Evolutionary conservation across 2,329 filamentous ascomycete genomes (phyloP), one percentile per base, ranked within the genome.

Genomic region (Exophiala alcalophila): DNA sequence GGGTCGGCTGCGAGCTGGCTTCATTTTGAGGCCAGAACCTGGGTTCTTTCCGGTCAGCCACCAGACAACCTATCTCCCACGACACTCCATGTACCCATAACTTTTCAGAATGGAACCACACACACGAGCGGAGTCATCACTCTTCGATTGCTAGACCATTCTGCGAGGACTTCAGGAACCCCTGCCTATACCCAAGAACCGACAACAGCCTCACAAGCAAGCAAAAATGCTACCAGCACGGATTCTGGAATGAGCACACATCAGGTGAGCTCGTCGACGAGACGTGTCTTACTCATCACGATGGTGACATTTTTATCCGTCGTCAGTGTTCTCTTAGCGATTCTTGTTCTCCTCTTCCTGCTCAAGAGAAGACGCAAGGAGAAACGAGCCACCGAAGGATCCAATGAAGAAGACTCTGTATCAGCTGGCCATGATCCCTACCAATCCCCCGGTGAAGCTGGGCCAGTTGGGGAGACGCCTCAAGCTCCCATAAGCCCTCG

Each of bases 1-100:
- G 37, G 18, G 16, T 25, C 34, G 14, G 27, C 36, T 18, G 9
- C 43, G 4, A 18, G 12, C 18, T 54, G 52, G 52, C 43, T 52
- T 26, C 24, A 34, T 7, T 46, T 47, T 28, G 32, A 52, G 24
- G 7, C 31, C 21, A 20, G 21, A 11, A 43, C 12, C 14, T 34
- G 37, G 40, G 29, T 31, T 14, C 28, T 51, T 24, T 46, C 39
- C 19, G 50, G 48, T 2, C 8, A 23, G 8, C 27, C 41, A 18
- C 50, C 49, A 3, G 7, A 18, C 12, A 19, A 32, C 34, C 32
- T 38, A 14, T 11, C 30, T 18, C 10, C 15, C 10, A 20, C 20
- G 24, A 40, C 34, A 16, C 18, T 45, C 8, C 30, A 26, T 40
- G 20, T 48, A 14, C 25, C 37, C 6, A 28, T 52, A 20, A 31